Base-by-base conservation (phyloP, 2,329 filamentous ascomycete genomes). In the Arthrobotrys sphaeroides region DNA sequence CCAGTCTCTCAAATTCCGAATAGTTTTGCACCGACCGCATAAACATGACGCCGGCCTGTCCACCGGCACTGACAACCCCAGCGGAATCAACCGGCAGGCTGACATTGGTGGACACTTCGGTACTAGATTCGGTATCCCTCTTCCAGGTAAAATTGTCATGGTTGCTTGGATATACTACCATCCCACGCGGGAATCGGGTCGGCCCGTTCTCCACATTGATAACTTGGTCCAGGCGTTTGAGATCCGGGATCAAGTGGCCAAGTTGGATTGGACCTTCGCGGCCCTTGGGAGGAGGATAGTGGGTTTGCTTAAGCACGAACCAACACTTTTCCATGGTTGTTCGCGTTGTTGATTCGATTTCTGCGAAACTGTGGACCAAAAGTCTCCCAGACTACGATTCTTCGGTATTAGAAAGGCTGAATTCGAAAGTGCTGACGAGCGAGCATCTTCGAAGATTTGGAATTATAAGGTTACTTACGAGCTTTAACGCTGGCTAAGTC, bases 291-390 rank as follows among this genome's bases (percentile, higher is more conserved):
- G 57, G 26, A 7, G 57, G 3, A 13, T 61, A 61, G 36, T 28
- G 18, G 16, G 57, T 61, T 20, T 61, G 57, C 18, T 28, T 28
- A 5, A 61, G 57, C 1, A 61, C 38, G 12, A 61, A 61, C 57
- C 57, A 61, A 26, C 57, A 61, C 13, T 61, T 61, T 10, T 61
- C 57, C 38, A 61, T 26, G n/a, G n/a, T n/a, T n/a, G n/a, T n/a
- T n/a, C n/a, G n/a, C n/a, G n/a, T n/a, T n/a, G n/a, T n/a, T n/a
- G n/a, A n/a, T n/a, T n/a, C n/a, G n/a, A n/a, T n/a, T n/a, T n/a
- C n/a, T n/a, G n/a, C n/a, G n/a, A n/a, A n/a, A n/a, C n/a, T n/a
- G n/a, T n/a, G n/a, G n/a, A n/a, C n/a, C n/a, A n/a, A n/a, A n/a
- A n/a, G n/a, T n/a, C n/a, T n/a, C n/a, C n/a, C n/a, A n/a, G n/a